Conservation (phyloP, 2,329 filamentous ascomycete genomes). For the Diaporthe ilicicola region DNA sequence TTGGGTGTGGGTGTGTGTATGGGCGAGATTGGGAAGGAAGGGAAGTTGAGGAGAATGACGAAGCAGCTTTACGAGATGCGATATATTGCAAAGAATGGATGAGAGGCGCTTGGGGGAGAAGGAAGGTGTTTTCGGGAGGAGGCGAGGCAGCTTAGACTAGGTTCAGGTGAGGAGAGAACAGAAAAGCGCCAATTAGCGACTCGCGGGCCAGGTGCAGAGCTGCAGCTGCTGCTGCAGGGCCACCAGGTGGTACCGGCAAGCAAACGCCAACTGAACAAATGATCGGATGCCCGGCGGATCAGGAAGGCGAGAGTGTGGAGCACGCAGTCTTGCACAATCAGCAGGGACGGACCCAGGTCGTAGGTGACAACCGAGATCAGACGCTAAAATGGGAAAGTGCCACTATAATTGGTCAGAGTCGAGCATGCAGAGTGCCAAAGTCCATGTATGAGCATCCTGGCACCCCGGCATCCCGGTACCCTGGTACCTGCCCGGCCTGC, state of each 20-base stretch:
- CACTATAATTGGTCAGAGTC: slow-evolving; percentile 20
- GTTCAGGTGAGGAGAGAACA: slow-evolving; percentile 19
- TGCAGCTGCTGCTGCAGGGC: background rate
- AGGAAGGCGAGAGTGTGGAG: slow-evolving; percentile 22
- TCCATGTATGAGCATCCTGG: no score
- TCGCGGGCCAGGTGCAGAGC: background rate
- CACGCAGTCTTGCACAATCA: slow-evolving; percentile 23
- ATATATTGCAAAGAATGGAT: slow-evolving; percentile 24
- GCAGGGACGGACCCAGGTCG: slow-evolving; percentile 18
- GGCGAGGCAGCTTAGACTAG: slow-evolving; percentile 15
- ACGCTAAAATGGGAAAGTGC: slow-evolving; percentile 25
- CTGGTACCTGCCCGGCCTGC: background rate
- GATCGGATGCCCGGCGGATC: slow-evolving; percentile 24
- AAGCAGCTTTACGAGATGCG: slow-evolving; percentile 23
- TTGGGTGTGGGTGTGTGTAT: background rate
- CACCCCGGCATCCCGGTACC: background rate
- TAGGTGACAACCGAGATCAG: slow-evolving; percentile 23
- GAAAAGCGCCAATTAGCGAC: slow-evolving; percentile 14
- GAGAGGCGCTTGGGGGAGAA: slow-evolving; percentile 6
- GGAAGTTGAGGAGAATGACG: slow-evolving; percentile 22
- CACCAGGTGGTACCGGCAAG: slow-evolving; percentile 12
- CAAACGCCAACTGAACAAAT: slow-evolving; percentile 25
- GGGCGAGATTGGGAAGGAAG: slow-evolving; percentile 5
- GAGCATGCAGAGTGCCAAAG: slow-evolving; percentile 12
- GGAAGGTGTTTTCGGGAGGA: slow-evolving; percentile 22